These are phyloP conservation scores for Candida mattraensis DNA, from an alignment of 805 yeast genomes.

Conservation along the genomic window DNA sequence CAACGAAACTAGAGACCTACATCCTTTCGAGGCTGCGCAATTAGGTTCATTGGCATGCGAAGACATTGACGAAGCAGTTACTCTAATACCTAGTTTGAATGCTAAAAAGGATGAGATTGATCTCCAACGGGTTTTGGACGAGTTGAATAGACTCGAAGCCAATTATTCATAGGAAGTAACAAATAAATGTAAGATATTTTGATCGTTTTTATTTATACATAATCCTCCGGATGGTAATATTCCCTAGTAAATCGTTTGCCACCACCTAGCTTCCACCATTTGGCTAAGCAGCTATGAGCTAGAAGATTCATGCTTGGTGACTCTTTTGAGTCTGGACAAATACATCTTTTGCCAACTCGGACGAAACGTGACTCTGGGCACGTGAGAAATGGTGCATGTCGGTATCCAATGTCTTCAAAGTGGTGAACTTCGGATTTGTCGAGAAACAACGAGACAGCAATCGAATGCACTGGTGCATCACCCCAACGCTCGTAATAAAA, in stretches of 20 bases:
- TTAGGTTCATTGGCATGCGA: conserved; percentile 85
- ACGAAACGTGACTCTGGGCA: conserved; percentile 55
- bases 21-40: conserved; percentile 96
- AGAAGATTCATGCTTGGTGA: conserved; percentile 38
- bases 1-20: conserved; percentile 73
- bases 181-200: conserved; percentile 30
- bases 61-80: conserved; percentile 94
- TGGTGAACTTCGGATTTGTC: conserved; percentile 64
- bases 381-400: conserved; percentile 65
- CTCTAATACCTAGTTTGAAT: conserved; percentile 83
- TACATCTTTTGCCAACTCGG: conserved; percentile 58
- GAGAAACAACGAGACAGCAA: conserved; percentile 62
- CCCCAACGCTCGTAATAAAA: conserved; percentile 93
- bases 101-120: conserved; percentile 84
- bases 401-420: conserved; percentile 81
- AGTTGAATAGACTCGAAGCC: conserved; percentile 68
- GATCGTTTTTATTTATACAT: conserved; percentile 13
- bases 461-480: conserved; percentile 87
- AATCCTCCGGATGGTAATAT: conserved; percentile 32
- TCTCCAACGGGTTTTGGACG: conserved; percentile 82
- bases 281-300: conserved; percentile 60
- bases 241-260: conserved; percentile 59
- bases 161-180: conserved; percentile 24
- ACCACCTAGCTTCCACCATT: conserved; percentile 75
- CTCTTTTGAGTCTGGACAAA: conserved; percentile 48